Evolutionary conservation across 1,284 basidiomycete species (phyloP).

Genomic region (Naganishia liquefaciens): DNA sequence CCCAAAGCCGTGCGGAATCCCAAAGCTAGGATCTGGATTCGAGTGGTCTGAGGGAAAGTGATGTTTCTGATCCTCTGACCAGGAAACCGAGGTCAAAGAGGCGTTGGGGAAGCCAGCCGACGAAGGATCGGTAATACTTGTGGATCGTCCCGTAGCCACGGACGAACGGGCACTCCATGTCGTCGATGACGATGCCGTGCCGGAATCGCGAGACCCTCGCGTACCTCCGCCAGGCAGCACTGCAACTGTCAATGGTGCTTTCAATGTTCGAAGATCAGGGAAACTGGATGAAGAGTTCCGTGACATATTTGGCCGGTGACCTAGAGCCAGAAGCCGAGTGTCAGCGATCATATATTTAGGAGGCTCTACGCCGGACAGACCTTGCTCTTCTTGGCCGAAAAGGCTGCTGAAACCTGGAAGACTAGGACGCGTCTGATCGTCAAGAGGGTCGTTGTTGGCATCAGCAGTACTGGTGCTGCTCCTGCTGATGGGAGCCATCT

Average conservation of each 20-base stretch:
- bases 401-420: conserved; percentile 31
- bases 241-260: conserved; percentile 15
- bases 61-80: background rate
- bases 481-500: background rate
- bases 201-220: conserved; percentile 15
- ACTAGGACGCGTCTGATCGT: conserved; percentile 18
- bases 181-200: conserved; percentile 9
- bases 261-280: conserved; percentile 21
- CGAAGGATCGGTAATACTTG: background rate
- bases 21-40: background rate
- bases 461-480: background rate
- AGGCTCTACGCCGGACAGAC: conserved; percentile 6
- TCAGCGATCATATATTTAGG: too few species aligned
- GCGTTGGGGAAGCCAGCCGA: background rate
- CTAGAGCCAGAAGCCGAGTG: background rate
- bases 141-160: conserved; percentile 7
- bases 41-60: conserved; percentile 2
- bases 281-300: conserved; percentile 14
- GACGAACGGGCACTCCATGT: conserved; percentile 17
- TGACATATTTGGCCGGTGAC: conserved; percentile 7
- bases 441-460: background rate
- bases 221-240: background rate
- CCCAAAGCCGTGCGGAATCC: background rate
- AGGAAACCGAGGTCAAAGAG: background rate
- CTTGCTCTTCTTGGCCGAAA: conserved; percentile 24